Base-by-base conservation (phyloP, 768 basidiomycete species). In the Crassisporium funariophilum region DNA sequence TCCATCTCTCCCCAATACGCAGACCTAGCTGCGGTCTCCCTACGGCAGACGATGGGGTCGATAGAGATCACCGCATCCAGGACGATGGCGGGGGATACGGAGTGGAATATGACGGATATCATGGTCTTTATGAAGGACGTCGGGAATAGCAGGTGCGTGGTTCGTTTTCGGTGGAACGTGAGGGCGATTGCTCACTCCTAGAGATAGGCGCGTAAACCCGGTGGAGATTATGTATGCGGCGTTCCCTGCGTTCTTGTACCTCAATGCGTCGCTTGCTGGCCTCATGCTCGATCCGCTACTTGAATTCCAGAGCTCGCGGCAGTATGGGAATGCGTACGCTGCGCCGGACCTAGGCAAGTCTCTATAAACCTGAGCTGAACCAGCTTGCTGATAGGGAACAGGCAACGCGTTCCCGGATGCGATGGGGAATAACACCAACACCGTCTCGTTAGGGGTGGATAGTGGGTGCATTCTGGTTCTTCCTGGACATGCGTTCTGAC, bases 31-130 rank as follows among this genome's bases (percentile, higher is more conserved):
- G 66, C 73, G 9, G 62, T 79, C 5, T 71, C 71, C 2, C 55
- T 73, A 4, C 61, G 77, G 19, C 76, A 79, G 54, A 68, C 70
- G 6, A 66, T 79, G 27, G 77, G 68, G 1, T 64, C 70, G 2
- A 64, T 73, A 24, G 79, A 82, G 47, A 66, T 81, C 22, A 80
- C 78, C n/a, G n/a, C n/a, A n/a, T n/a, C n/a, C n/a, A n/a, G n/a
- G n/a, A n/a, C n/a, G 1, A 46, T 75, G 5, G 65, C 70, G 3
- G 42, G 41, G 4, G 59, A 60, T 41, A 63, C 67, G 0, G 56
- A 55, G 9, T 72, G 61, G 52, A 72, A 76, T 44, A 58, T 58
- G 1, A 63, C 63, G 1, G 77, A 81, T 53, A 58, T 74, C 6
- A 63, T 72, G 47, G 68, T 70, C 24, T 78, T 78, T 55, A 68